A percentile compares a stretch with the other conserved stretches of the same genome.
phyloP scores from a whole-genome alignment of 2,329 filamentous ascomycete species.

The Xylariaceae sp. region DNA sequence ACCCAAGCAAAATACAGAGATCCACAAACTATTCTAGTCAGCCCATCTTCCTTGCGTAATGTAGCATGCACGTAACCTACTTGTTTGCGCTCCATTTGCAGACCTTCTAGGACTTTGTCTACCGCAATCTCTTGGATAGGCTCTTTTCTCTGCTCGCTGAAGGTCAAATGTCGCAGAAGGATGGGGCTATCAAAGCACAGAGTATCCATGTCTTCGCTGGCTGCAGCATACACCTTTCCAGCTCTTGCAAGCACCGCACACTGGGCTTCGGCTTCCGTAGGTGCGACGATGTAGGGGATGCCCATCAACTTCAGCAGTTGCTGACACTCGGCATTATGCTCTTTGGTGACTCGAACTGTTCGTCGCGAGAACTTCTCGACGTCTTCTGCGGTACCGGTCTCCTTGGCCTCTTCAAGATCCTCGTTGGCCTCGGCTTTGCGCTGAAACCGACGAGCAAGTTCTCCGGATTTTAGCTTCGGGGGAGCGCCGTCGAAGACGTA shows the following conservation, averaged over 20 bases:
- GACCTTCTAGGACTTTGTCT: slow-evolving; percentile 82
- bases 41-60: neutral
- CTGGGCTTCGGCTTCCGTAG: slow-evolving; percentile 96
- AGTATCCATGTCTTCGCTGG: slow-evolving; percentile 98
- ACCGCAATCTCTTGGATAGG: slow-evolving; percentile 95
- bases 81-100: slow-evolving; percentile 87
- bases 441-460: slow-evolving; percentile 94
- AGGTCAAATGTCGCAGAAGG: slow-evolving; percentile 88
- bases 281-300: slow-evolving; percentile 91
- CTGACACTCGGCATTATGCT: slow-evolving; percentile 97
- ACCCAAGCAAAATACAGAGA: slow-evolving; percentile 95
- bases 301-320: slow-evolving; percentile 92
- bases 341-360: slow-evolving; percentile 91
- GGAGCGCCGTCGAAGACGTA: slow-evolving; percentile 98
- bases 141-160: slow-evolving; percentile 96
- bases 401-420: slow-evolving; percentile 91
- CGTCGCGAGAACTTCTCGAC: slow-evolving; percentile 95
- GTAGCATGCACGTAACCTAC: slow-evolving; percentile 49
- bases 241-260: slow-evolving; percentile 88
- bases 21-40: slow-evolving; percentile 78
- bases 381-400: slow-evolving; percentile 96
- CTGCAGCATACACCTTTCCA: slow-evolving; percentile 95
- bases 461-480: slow-evolving; percentile 95
- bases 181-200: slow-evolving; percentile 94
- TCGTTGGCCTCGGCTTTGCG: slow-evolving; percentile 93